Conservation (phyloP, 805 yeast genomes). For the Debaryomyces prosopidis region DNA sequence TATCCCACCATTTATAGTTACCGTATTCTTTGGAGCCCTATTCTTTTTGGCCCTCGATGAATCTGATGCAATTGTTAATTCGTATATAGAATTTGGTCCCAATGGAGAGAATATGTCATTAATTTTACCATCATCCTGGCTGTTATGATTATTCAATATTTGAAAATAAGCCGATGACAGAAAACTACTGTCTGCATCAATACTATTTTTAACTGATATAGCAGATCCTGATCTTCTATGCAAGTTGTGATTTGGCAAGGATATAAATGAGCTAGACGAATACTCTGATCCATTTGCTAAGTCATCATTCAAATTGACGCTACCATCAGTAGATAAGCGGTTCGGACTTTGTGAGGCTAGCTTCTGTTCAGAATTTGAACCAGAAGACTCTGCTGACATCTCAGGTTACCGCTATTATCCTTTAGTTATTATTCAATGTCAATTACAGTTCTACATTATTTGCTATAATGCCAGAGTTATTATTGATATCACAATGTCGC, state of each 20-base stretch:
- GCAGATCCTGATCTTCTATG: slow-evolving; percentile 14
- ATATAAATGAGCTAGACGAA: slow-evolving; percentile 14
- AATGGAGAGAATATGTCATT: slow-evolving; percentile 48
- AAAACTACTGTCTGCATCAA: slow-evolving; percentile 32
- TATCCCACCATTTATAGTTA: slow-evolving; percentile 43
- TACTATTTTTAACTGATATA: slow-evolving; percentile 25
- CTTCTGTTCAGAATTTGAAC: slow-evolving; percentile 1
- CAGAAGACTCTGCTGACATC: slow-evolving; percentile 10
- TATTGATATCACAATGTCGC: neutral
- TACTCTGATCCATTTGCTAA: slow-evolving; percentile 27
- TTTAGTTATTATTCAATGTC: neutral
- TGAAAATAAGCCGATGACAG: slow-evolving; percentile 28
- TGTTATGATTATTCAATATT: slow-evolving; percentile 14
- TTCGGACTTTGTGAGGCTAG: neutral
- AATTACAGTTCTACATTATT: too few species aligned
- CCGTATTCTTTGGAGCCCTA: slow-evolving; percentile 32
- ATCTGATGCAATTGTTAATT: slow-evolving; percentile 65
- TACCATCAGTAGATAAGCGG: slow-evolving; percentile 21
- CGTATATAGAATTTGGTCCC: slow-evolving; percentile 77
- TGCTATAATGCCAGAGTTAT: too few species aligned
- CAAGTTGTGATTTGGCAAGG: slow-evolving; percentile 10
- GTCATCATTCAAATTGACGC: slow-evolving; percentile 34
- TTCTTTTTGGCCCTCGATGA: slow-evolving; percentile 35
- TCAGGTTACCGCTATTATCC: neutral
- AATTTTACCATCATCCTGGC: slow-evolving; percentile 11